Percentiles rank a stretch among this genome's conserved stretches.
These are phyloP conservation scores for Lasiosphaeris hirsuta DNA, from an alignment of 495 filamentous ascomycete genomes.

Conservation along the genomic window DNA sequence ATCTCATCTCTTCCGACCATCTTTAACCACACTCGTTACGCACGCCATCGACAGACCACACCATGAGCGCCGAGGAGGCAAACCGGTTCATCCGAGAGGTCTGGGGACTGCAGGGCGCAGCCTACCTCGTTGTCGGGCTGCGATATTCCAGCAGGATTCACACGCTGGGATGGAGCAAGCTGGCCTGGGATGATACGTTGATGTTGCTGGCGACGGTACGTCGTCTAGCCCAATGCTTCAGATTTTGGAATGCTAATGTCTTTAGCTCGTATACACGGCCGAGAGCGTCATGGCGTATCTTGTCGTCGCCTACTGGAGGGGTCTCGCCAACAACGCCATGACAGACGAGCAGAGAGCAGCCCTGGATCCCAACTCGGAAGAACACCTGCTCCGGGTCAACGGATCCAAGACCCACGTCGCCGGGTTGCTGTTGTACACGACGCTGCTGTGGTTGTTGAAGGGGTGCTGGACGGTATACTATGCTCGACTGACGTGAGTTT, in stretches of 20 bases:
- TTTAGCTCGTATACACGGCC: slow-evolving; percentile 36
- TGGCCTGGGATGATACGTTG: slow-evolving; percentile 48
- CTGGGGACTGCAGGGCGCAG: slow-evolving; percentile 29
- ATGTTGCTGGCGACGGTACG: slow-evolving; percentile 54
- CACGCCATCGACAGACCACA: not conserved
- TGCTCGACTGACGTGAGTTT: slow-evolving; percentile 49
- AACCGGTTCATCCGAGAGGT: slow-evolving; percentile 27
- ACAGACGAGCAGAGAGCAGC: slow-evolving; percentile 44
- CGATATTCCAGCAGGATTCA: slow-evolving; percentile 27
- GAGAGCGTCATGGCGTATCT: slow-evolving; percentile 35
- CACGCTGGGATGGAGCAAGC: slow-evolving; percentile 23
- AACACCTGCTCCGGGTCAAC: slow-evolving; percentile 48
- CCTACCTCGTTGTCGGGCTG: slow-evolving; percentile 27
- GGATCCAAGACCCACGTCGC: slow-evolving; percentile 56
- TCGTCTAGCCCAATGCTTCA: slow-evolving; percentile 22
- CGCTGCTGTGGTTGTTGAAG: slow-evolving; percentile 55
- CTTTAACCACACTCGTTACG: no score
- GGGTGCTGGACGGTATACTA: slow-evolving; percentile 58
- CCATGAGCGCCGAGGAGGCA: slow-evolving; percentile 3
- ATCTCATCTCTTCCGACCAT: no score
- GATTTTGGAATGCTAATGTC: not conserved
- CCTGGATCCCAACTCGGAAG: slow-evolving; percentile 37
- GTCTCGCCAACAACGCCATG: slow-evolving; percentile 54
- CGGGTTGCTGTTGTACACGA: slow-evolving; percentile 56
- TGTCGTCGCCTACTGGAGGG: slow-evolving; percentile 25